Percentiles rank a stretch among this genome's conserved stretches.
phyloP scores from a whole-genome alignment of 179 eudicot genomes.

The Silene coronaria region DNA sequence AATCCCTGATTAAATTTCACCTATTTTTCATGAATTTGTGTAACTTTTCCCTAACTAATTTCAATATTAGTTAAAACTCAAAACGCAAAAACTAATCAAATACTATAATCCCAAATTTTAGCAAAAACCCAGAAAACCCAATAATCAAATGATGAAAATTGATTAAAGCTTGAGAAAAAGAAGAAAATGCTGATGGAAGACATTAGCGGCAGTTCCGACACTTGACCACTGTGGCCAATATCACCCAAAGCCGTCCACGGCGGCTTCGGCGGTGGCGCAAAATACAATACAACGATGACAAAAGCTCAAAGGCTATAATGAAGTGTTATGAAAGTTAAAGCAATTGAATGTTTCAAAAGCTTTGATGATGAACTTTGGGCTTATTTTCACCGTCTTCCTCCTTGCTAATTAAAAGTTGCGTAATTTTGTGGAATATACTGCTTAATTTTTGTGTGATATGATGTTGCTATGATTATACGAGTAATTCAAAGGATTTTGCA shows the following conservation, averaged over 20 bases:
- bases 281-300: conserved; percentile 43
- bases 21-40: no score
- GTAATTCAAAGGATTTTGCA: neutral
- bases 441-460: neutral
- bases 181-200: conserved; percentile 60
- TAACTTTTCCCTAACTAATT: no score
- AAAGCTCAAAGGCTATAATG: conserved; percentile 75
- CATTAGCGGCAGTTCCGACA: conserved; percentile 62
- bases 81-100: no score
- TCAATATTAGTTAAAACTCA: no score
- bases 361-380: conserved; percentile 79
- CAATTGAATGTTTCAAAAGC: conserved; percentile 51
- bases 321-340: conserved; percentile 73
- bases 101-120: no score
- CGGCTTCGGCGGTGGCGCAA: conserved; percentile 26
- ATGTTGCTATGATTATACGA: neutral
- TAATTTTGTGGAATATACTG: neutral
- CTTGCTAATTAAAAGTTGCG: conserved; percentile 37
- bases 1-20: no score
- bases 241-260: conserved; percentile 18
- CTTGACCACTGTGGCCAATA: conserved; percentile 8
- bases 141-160: no score
- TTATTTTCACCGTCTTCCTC: conserved; percentile 88
- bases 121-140: no score
- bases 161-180: neutral